Base-by-base conservation (phyloP, 2,329 filamentous ascomycete species). In the Trichoderma hamatum region DNA sequence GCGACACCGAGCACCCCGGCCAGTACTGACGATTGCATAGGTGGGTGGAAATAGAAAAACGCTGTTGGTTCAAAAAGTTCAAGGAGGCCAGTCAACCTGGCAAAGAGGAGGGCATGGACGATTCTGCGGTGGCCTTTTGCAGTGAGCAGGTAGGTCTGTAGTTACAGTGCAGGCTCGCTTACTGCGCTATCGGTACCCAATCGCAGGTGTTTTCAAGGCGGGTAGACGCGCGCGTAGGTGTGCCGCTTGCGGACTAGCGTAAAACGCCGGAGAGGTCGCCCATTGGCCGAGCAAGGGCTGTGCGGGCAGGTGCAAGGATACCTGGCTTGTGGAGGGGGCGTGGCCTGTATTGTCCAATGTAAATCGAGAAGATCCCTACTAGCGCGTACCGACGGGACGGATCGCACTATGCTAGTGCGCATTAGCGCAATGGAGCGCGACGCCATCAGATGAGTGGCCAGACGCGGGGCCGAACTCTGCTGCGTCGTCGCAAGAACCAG, bases 381-480 rank as follows among this genome's bases (percentile, higher is more conserved):
- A 80, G 79, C 75, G 77, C 72, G 74, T 75, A 76, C 75, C 79
- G 79, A 73, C 75, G 79, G 72, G 72, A 73, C 78, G 79, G 79
- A 76, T 79, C 73, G 74, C 71, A 72, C 78, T 75, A 78, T 74
- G 65, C 63, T 68, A 72, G 73, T 61, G 72, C 70, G 75, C 73
- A 64, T 63, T 68, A 71, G 73, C 61, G 72, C 71, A 71, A 43
- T 73, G 70, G 72, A 69, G 61, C 70, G 26, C 70, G 70, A 68
- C 49, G 46, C 68, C 67, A 67, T 68, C 26, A 62, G 58, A 68
- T 69, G 66, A 79, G 64, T 78, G 77, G 78, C 67, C 72, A 70
- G 69, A 39, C 46, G 58, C 65, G 69, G 69, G 69, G 69, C 65
- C 58, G 30, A 58, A 68, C 65, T 68, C 69, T 68, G 58, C 39